Conservation (phyloP, 768 basidiomycete species). For the Paxillus involutus region DNA sequence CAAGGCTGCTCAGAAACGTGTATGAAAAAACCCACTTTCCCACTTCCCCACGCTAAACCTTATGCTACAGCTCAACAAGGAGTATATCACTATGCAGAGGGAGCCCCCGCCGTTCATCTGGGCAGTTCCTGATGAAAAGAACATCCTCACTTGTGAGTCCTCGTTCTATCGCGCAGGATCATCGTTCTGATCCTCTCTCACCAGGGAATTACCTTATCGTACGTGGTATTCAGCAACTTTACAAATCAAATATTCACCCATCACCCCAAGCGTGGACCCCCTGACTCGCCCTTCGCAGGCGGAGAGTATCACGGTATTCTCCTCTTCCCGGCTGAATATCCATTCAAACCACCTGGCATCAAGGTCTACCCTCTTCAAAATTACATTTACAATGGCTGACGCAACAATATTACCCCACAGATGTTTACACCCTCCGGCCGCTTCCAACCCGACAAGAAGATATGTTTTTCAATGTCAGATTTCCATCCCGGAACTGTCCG, state of each 20-base stretch:
- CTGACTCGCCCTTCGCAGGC: constrained; percentile 86
- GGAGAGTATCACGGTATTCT: constrained; percentile 96
- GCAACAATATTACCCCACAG: constrained; percentile 39
- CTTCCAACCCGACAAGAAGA: constrained; percentile 91
- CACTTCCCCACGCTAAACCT: background rate
- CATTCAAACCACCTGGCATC: constrained; percentile 96
- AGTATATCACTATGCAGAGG: constrained; percentile 89
- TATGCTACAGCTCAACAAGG: constrained; percentile 67
- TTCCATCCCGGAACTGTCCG: constrained; percentile 87
- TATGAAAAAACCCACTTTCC: constrained; percentile 34
- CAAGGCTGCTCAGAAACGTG: constrained; percentile 86
- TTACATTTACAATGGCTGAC: constrained; percentile 2
- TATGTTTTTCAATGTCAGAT: constrained; percentile 98
- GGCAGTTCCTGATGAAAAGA: constrained; percentile 96
- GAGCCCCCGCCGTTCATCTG: constrained; percentile 95
- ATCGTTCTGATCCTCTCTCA: constrained; percentile 7
- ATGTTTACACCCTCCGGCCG: constrained; percentile 91
- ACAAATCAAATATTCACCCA: constrained; percentile 6
- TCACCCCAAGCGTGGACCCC: constrained; percentile 75
- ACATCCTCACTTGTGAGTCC: constrained; percentile 87
- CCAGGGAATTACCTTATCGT: constrained; percentile 96
- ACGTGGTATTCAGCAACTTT: constrained; percentile 24
- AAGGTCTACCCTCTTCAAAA: constrained; percentile 55
- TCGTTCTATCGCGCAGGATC: constrained; percentile 4
- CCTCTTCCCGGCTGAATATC: constrained; percentile 91